Evolutionary conservation across 148 eudicot species (phyloP).

Genomic region (Dysphania ambrosioides): DNA sequence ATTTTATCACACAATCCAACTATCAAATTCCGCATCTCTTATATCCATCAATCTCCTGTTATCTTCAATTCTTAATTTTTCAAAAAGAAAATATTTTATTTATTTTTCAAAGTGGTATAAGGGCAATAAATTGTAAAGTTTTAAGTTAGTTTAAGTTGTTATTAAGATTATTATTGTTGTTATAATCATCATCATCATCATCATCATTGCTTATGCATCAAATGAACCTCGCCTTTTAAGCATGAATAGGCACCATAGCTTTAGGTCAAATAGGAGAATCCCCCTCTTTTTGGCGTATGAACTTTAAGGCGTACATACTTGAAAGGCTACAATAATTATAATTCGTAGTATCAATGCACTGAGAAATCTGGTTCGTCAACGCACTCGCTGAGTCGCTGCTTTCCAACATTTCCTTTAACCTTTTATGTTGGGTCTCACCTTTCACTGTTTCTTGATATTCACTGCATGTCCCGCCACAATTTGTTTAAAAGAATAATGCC

Average conservation of each 20-base stretch:
- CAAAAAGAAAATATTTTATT: too few relatives aligned
- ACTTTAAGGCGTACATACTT: neutral
- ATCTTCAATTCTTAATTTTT: too few relatives aligned
- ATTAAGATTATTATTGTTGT: too few relatives aligned
- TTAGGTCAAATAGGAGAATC: neutral
- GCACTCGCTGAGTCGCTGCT: neutral
- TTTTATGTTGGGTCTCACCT: slow-evolving; percentile 20
- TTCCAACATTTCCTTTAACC: slow-evolving; percentile 6
- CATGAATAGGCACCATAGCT: neutral
- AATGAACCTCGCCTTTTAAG: neutral
- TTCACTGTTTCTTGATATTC: slow-evolving; percentile 24
- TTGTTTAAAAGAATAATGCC: neutral
- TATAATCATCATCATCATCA: too few relatives aligned
- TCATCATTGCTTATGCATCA: too few relatives aligned
- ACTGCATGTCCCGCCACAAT: neutral
- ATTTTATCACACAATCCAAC: too few relatives aligned
- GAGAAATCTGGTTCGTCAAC: neutral
- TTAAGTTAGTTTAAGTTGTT: too few relatives aligned
- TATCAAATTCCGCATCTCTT: too few relatives aligned
- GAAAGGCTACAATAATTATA: neutral
- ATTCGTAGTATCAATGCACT: neutral
- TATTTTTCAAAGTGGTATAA: too few relatives aligned
- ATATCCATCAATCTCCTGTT: too few relatives aligned
- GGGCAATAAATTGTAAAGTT: too few relatives aligned
- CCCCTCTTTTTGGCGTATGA: slow-evolving; percentile 7